Evolutionary conservation across 768 basidiomycete genomes (phyloP).

Genomic region (Leucosporidium yakuticum): DNA sequence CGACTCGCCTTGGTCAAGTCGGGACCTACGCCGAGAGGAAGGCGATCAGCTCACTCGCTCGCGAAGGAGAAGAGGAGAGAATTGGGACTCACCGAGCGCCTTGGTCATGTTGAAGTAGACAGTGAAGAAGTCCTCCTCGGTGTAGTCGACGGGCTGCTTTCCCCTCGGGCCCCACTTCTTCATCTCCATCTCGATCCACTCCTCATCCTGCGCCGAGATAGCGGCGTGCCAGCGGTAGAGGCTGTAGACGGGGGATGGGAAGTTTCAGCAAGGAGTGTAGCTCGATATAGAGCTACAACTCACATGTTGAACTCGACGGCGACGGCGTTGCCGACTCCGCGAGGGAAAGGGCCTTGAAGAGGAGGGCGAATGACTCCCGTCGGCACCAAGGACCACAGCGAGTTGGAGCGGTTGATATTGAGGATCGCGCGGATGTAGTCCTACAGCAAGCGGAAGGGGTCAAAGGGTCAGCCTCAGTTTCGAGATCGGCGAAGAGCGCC

Average conservation of each 20-base stretch:
- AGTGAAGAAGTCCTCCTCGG: not conserved
- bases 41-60: no score
- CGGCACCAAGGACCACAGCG: constrained; percentile 28
- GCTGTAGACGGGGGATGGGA: constrained; percentile 13
- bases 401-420: constrained; percentile 21
- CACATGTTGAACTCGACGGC: constrained; percentile 26
- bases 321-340: constrained; percentile 27
- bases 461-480: no score
- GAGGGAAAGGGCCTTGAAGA: constrained; percentile 4
- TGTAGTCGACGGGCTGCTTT: not conserved
- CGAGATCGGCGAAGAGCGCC: no score
- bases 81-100: not conserved
- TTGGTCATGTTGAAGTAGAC: not conserved
- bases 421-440: constrained; percentile 15
- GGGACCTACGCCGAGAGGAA: no score
- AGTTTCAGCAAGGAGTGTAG: not conserved
- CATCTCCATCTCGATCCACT: constrained; percentile 42
- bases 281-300: not conserved
- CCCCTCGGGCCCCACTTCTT: no score
- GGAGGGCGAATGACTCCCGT: constrained; percentile 21
- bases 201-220: constrained; percentile 41
- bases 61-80: no score
- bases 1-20: no score
- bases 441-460: no score
- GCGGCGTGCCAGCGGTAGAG: constrained; percentile 45